Percentiles rank a stretch among this genome's conserved stretches.
phyloP scores from a whole-genome alignment of 139 green algal species.

The Astrephomene gubernaculifera region DNA sequence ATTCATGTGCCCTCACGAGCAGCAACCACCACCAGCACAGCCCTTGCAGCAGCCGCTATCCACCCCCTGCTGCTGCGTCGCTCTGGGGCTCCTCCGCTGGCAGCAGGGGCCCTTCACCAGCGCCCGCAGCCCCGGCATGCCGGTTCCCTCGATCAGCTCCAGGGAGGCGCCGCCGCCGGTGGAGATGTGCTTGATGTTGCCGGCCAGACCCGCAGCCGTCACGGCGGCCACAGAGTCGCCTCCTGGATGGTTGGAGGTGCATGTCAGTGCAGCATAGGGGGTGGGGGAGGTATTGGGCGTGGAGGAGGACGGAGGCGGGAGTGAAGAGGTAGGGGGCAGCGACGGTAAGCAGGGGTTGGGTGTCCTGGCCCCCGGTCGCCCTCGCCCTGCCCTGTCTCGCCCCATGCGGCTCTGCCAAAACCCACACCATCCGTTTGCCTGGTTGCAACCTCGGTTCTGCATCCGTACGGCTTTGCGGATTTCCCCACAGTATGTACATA shows the following conservation, averaged over 20 bases:
- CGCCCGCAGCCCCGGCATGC: conserved; percentile 61
- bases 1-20: too few species aligned
- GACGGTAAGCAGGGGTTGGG: too few species aligned
- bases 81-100: too few species aligned
- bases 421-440: not conserved
- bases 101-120: too few species aligned
- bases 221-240: conserved; percentile 62
- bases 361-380: too few species aligned
- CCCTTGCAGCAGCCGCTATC: too few species aligned
- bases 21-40: too few species aligned
- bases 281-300: too few species aligned
- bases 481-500: not conserved
- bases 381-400: not conserved
- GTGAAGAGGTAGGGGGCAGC: too few species aligned
- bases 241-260: conserved; percentile 45
- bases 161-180: conserved; percentile 68
- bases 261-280: too few species aligned
- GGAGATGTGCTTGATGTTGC: conserved; percentile 55
- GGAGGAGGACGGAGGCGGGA: too few species aligned
- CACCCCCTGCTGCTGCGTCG: too few species aligned
- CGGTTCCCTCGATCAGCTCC: conserved; percentile 60
- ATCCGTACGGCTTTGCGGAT: not conserved
- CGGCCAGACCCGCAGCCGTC: conserved; percentile 35
- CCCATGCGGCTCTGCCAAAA: not conserved
- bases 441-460: not conserved